Conservation (phyloP, 257 asterid genomes). For the Fraxinus cuspidata region DNA sequence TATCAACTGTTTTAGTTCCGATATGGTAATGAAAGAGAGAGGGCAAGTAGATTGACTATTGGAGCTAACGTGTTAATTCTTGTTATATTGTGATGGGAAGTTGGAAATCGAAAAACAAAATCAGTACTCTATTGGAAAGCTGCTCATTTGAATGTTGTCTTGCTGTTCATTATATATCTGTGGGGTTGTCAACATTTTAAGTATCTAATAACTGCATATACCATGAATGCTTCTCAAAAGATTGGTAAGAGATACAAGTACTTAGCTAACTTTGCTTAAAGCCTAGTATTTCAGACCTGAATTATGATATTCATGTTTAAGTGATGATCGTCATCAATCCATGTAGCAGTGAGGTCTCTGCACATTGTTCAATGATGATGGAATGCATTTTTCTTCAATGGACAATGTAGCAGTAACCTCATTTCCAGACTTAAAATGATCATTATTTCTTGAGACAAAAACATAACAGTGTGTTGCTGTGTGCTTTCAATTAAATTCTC, state of each 20-base stretch:
- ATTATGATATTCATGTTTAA: too few relatives aligned
- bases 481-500: not conserved
- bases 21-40: slow-evolving; percentile 1
- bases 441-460: not conserved
- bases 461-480: not conserved
- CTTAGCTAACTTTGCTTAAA: too few relatives aligned
- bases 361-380: too few relatives aligned
- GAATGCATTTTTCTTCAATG: too few relatives aligned
- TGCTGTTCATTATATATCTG: not conserved
- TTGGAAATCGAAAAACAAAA: not conserved
- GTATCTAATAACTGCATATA: too few relatives aligned
- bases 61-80: slow-evolving; percentile 21
- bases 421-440: too few relatives aligned
- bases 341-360: too few relatives aligned
- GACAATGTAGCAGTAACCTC: too few relatives aligned
- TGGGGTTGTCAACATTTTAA: not conserved
- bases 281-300: too few relatives aligned
- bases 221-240: too few relatives aligned
- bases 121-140: slow-evolving; percentile 5
- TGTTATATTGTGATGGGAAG: not conserved
- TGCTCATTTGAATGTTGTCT: not conserved
- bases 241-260: too few relatives aligned
- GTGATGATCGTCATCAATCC: too few relatives aligned
- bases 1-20: slow-evolving; percentile 16
- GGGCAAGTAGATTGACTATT: slow-evolving; percentile 21